Base-by-base conservation (phyloP, 805 yeast genomes). In the Wickerhamiella slavikovae region DNA sequence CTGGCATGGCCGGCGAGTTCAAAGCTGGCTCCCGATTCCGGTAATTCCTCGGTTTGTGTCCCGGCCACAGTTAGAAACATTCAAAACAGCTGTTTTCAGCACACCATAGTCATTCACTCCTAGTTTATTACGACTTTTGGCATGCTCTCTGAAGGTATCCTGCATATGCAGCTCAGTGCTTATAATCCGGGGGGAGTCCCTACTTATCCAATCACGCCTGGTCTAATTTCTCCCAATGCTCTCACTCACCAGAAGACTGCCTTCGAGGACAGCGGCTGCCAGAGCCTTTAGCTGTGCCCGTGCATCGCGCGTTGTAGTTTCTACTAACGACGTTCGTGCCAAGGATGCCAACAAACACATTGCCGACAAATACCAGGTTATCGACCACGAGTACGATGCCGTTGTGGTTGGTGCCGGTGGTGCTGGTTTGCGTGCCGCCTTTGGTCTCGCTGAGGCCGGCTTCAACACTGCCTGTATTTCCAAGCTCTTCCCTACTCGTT, bases 341-440 rank as follows among this genome's bases (percentile, higher is more conserved):
- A 42, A 45, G 31, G 57, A 54, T 27, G 75, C 76, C 18, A 57
- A 74, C 15, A 51, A 56, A 28, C 60, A 64, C 35, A 59, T 68
- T 44, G 59, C 66, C 29, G 61, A 69, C 40, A 78, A 82, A 49
- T 85, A 89, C 57, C 89, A 80, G 49, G 73, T 85, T 39, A 73
- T 85, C 42, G 96, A 85, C 58, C 98, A 85, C 56, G 96, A 89
- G 56, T 85, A 89, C 58, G 98, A 85, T 62, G 82, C 94, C 64
- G 71, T 85, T 29, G 96, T 85, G 35, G 82, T 85, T 32, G 98
- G 98, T 49, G 98, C 98, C 34, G 98, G 98, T 49, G 98, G 98
- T 54, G 98, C 98, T 29, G 98, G 98, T 51, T 63, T 85, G 37
- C 73, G 98, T 60, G 98, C 98, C 24, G 96, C 98, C 22, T 89